Percentiles rank a stretch among this genome's conserved stretches.
phyloP scores from a whole-genome alignment of 306 rosid genomes.

The Corylus avellana region DNA sequence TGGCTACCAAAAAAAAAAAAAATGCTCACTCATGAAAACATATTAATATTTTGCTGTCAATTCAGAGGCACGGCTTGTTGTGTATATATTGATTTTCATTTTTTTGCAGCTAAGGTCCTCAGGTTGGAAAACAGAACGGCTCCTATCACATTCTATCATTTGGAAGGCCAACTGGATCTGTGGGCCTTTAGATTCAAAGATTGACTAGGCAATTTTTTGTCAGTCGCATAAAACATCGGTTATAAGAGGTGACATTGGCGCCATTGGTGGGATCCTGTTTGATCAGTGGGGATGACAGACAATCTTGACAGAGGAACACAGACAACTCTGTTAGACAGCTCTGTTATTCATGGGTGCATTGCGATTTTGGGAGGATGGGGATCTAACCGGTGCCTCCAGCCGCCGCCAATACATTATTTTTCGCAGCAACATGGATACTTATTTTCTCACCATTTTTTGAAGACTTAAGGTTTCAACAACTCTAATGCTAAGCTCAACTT shows the following conservation, averaged over 20 bases:
- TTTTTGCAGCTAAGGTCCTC: constrained; percentile 65
- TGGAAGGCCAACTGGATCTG: constrained; percentile 89
- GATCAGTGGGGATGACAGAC: neutral
- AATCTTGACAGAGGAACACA: neutral
- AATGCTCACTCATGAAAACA: neutral
- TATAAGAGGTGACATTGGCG: neutral
- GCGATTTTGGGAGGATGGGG: neutral
- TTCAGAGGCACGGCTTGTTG: neutral
- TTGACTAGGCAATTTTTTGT: constrained; percentile 44
- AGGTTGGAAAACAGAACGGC: constrained; percentile 93
- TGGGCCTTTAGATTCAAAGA: constrained; percentile 53
- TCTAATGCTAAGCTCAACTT: neutral
- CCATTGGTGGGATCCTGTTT: neutral
- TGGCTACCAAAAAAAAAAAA: neutral
- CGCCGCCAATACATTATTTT: neutral
- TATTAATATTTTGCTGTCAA: neutral
- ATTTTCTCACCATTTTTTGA: neutral
- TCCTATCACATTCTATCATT: constrained; percentile 61
- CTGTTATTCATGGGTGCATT: neutral
- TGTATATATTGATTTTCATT: neutral
- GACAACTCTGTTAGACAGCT: too few relatives aligned
- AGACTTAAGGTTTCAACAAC: neutral
- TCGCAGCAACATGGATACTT: neutral
- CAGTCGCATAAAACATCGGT: neutral
- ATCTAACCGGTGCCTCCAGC: neutral